Base-by-base conservation (phyloP, 352 stramenopile species). In the Globisporangium viniferum region DNA sequence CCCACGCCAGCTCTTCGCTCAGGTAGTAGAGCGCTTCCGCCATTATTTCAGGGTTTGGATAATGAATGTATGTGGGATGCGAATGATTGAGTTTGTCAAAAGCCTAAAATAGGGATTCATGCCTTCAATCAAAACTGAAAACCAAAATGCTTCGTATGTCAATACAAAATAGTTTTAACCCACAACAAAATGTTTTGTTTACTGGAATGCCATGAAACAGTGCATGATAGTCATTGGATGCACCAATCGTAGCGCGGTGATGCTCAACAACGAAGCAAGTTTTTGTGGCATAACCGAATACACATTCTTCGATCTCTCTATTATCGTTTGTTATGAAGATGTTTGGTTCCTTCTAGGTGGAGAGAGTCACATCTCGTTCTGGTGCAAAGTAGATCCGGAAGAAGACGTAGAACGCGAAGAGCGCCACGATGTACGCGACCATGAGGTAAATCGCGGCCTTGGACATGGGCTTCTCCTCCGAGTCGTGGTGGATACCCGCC, bases 401-500 rank as follows among this genome's bases (percentile, higher is more conserved):
- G 68, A 89, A 90, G 36, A 90, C 75, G 64, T 88, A 91, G 35
- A 91, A 80, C 9, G 31, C 74, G 31, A 84, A 79, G 24, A 90
- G 74, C 22, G 73, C 74, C 7, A 73, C 27, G 55, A 90, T 82
- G 64, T 89, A 79, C 8, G 54, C 18, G 20, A 12, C 27, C 70
- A 73, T 69, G 33, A 75, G 20, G 44, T 82, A 72, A 15, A 92
- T 66, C 22, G 82, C 86, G 18, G 77, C 63, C 62, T 76, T 91
- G 6, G 84, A 90, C 84, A 93, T 94, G 22, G 86, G 84, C 12
- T 79, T 67, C 63, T 92, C 86, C 68, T 93, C 85, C 1, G 76
- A 83, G 62, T 93, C 86, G 69, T 94, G 86, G 58, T 93, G 83
- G 51, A 93, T 78, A 12, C 88, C 86, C 0, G 86, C 88, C 69